Base-by-base conservation (phyloP, 257 asterid genomes). In the Rhazya stricta region DNA sequence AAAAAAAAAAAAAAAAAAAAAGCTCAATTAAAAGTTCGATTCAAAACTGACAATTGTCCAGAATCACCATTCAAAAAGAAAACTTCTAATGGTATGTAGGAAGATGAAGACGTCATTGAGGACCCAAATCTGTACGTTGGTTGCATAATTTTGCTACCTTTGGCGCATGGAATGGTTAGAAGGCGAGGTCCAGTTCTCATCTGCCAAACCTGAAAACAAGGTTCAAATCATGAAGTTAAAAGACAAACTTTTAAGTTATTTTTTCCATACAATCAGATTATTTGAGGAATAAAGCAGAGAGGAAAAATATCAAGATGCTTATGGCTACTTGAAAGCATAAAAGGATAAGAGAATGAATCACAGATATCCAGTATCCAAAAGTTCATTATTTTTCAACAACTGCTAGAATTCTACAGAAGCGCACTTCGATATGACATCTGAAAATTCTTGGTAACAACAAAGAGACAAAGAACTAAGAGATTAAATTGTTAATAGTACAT, bases 171-270 rank as follows among this genome's bases (percentile, higher is more conserved):
- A 63, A 95, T 84, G 50, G 98, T 92, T 43, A 91, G 85, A 79
- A 92, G 89, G 56, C 96, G 91, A 75, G 89, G 96, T 34, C 98
- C 99, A 1, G 97, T 92, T 72, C 99, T 91, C 99, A 95, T 95
- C 92, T 92, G 98, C 98, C 98, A 92, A 73, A 92, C 88, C 98
- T 95, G 88, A 71, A 85, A 51, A 32, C 34, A 27, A 62, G 32
- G 67, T 54, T 79, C 67, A 66, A 74, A 58, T 60, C 34, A 45
- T 54, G 25, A 13, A 57, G 51, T 56, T 57, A 51, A 72, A 0
- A 63, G 27, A 74, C 37, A 74, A 72, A 27, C 51, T 29, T 12
- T 9, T 19, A 73, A 71, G 21, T 34, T 30, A 80, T n/a, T 53
- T 25, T n/a, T 53, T 43, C 39, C 11, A 65, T 23, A 58, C 63